Evolutionary conservation across 1,284 basidiomycete genomes (phyloP).

Genomic region (Ustilago bromivora): DNA sequence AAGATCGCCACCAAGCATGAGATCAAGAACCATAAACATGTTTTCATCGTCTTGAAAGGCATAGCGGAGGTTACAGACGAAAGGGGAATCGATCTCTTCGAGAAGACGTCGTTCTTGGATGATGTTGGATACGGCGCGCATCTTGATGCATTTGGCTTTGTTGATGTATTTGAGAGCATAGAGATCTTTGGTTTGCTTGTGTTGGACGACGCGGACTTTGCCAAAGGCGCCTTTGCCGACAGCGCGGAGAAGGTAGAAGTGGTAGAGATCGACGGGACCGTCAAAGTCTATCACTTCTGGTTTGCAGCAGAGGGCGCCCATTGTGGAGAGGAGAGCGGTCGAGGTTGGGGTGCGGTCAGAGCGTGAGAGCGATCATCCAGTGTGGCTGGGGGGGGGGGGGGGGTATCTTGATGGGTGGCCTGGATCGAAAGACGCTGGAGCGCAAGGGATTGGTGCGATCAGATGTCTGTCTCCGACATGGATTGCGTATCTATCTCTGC

Average conservation of each 20-base stretch:
- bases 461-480: too few species aligned
- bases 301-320: conserved; percentile 87
- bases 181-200: conserved; percentile 88
- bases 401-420: too few species aligned
- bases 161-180: conserved; percentile 99
- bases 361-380: neutral
- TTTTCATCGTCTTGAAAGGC: conserved; percentile 98
- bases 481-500: too few species aligned
- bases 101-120: conserved; percentile 77
- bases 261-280: conserved; percentile 95
- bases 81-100: conserved; percentile 88
- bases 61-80: conserved; percentile 92
- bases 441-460: too few species aligned
- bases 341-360: neutral
- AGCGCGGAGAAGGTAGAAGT: conserved; percentile 91
- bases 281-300: conserved; percentile 95
- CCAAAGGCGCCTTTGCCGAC: conserved; percentile 99
- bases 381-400: too few species aligned
- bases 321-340: conserved; percentile 62
- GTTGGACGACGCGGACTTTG: conserved; percentile 98
- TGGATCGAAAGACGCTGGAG: too few species aligned
- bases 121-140: conserved; percentile 96
- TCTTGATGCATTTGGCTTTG: conserved; percentile 94
- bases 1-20: conserved; percentile 95
- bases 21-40: conserved; percentile 95